Base-by-base conservation (phyloP, 768 basidiomycete species). In the Russula sp. region DNA sequence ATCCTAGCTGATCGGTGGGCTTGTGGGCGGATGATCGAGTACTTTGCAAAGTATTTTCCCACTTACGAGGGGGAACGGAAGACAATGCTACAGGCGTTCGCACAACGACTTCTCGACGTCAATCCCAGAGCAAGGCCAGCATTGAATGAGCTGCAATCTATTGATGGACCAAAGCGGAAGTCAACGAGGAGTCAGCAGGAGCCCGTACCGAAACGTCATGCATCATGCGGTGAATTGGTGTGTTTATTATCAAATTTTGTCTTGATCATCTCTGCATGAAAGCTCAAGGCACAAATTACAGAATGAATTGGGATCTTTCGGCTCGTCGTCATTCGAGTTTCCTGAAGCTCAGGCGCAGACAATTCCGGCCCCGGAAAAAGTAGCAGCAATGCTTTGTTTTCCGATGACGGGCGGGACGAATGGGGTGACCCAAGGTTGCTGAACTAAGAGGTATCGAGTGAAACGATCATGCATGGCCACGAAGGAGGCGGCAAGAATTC, bases 1-100 rank as follows among this genome's bases (percentile, higher is more conserved):
- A 52, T 52, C 18, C 51, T 52, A 30, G 51, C 26, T 30, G 49
- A 51, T 51, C 49, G 49, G 6, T 51, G 49, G 49, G 49, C 49
- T 51, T 51, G 49, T 14, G 49, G 49, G 49, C 49, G 26, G 49
- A 51, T 51, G 26, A 28, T 51, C 14, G 26, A 30, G 9, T 3
- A 51, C 49, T 50, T 50, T 6, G 49, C 26, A 50, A 28, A 14
- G 26, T 28, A 50, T 26, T 51, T 50, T 28, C 49, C 24, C 49
- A 26, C 14, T 0, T 50, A 26, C 13, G 26, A 50, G 26, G 49
- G 6, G 13, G 49, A 9, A 26, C 49, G 13, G 28, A 50, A 28
- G 8, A 28, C 24, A 26, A 50, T 10, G 14, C 24, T 50, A 13
- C 14, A 13, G 26, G 49, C 49, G 5, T 50, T 50, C 49, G 49